A percentile compares a stretch with the other conserved stretches of the same genome.
These are phyloP conservation scores for Ophiorrhiza pumila DNA, from an alignment of 257 asterid genomes.

Conservation along the genomic window DNA sequence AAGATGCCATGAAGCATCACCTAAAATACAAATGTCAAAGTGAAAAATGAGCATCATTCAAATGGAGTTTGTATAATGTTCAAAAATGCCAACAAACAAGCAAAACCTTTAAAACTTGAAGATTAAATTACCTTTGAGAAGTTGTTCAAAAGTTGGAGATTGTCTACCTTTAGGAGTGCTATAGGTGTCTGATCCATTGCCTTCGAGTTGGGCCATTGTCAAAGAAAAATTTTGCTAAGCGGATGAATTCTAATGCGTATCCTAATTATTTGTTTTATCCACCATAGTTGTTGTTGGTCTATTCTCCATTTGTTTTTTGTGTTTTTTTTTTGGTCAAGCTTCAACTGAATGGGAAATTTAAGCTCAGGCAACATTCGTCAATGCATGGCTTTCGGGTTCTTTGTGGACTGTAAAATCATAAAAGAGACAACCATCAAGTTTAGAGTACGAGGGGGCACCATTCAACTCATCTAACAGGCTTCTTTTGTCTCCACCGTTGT, in stretches of 20 bases:
- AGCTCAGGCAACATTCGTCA: conserved; percentile 15
- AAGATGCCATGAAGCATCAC: conserved; percentile 23
- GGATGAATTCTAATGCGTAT: not conserved
- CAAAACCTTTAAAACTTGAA: not conserved
- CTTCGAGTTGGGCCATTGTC: conserved; percentile 55
- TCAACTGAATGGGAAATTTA: conserved; percentile 4
- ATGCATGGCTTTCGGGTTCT: conserved; percentile 37
- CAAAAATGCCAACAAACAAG: no score
- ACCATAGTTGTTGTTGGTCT: not conserved
- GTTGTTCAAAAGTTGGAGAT: conserved; percentile 61
- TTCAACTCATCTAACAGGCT: not conserved
- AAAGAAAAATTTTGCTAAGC: not conserved
- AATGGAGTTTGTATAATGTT: not conserved
- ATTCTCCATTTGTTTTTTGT: not conserved
- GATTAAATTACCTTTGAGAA: conserved; percentile 45
- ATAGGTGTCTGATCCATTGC: conserved; percentile 35
- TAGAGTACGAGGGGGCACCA: not conserved
- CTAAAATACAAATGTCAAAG: not conserved
- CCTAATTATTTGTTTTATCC: conserved; percentile 1
- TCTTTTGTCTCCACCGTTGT: no score
- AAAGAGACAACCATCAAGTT: conserved; percentile 2
- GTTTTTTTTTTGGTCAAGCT: not conserved
- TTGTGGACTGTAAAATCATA: conserved; percentile 23
- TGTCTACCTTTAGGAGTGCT: conserved; percentile 33
- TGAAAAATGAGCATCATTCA: not conserved